A percentile compares a stretch with the other conserved stretches of the same genome.
phyloP scores from a whole-genome alignment of 768 basidiomycete genomes.

The Hygrophoropsis aurantiaca region DNA sequence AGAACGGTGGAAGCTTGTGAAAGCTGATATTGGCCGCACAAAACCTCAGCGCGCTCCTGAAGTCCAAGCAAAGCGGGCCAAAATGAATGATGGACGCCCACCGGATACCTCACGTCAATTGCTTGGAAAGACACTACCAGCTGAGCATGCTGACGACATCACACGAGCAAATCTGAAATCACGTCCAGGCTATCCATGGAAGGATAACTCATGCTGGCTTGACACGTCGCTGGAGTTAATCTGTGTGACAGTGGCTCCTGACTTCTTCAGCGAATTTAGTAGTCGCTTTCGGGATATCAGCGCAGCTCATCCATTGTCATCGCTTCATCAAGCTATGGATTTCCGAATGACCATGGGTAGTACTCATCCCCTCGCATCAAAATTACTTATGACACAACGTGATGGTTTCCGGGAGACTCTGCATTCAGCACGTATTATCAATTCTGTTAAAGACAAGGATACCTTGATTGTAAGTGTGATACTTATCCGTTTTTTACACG shows the following conservation, averaged over 20 bases:
- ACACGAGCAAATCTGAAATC: too few species aligned
- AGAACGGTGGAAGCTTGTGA: conserved; percentile 26
- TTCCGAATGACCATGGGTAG: too few species aligned
- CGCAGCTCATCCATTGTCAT: too few species aligned
- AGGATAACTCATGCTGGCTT: conserved; percentile 11
- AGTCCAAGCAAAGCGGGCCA: conserved; percentile 6
- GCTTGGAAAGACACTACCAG: not conserved
- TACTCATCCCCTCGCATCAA: too few species aligned
- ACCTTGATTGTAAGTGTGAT: too few species aligned
- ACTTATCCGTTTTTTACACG: too few species aligned
- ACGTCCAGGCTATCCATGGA: conserved; percentile 1
- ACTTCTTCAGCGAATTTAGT: not conserved
- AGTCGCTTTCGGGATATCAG: too few species aligned
- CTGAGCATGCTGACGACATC: not conserved
- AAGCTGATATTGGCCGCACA: conserved; percentile 14
- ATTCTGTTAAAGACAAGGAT: too few species aligned
- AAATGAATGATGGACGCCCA: conserved; percentile 26
- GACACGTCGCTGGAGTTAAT: conserved; percentile 5
- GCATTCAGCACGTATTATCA: too few species aligned
- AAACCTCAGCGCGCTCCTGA: conserved; percentile 16
- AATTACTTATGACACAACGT: too few species aligned
- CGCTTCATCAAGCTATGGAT: too few species aligned
- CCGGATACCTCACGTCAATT: conserved; percentile 10
- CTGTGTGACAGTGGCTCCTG: not conserved
- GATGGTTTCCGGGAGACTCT: too few species aligned